Evolutionary conservation across 2,329 filamentous ascomycete genomes (phyloP), one percentile per base, ranked within the genome.

Genomic region (Akanthomyces lecanii): DNA sequence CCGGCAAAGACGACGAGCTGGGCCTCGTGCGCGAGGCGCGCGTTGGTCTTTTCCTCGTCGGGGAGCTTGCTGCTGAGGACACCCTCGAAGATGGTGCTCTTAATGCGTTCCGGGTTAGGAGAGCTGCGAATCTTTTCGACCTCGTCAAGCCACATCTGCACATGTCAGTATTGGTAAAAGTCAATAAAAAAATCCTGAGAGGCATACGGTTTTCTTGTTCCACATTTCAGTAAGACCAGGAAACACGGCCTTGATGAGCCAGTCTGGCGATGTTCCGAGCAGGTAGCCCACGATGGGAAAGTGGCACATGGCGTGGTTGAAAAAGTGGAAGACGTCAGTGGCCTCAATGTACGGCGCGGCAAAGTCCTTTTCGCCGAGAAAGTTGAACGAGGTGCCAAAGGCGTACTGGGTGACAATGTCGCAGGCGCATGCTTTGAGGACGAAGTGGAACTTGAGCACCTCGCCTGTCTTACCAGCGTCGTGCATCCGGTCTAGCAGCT

Each of bases 81-180:
- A 28, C 51, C 60, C 21, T 62, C 51, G 36, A 62, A 62, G 23
- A 62, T 62, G 52, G 60, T 62, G 60, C 42, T 47, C 54, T 56
- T 56, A 40, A 56, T 56, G 52, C 47, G 51, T 5, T 62, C 60
- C 0, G 51, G 51, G 10, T 62, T 50, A 25, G 42, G 51, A 33
- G 51, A 62, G 60, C 40, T 50, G 51, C 60, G 40, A n/a, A 62
- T 62, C 42, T 62, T 62, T 47, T 57, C 30, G 42, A 62, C 60
- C 28, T 57, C 54, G 40, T 56, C 54, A 18, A 45, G 40, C 54
- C 54, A 56, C 54, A 56, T 56, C 54, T 56, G n/a, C 5, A 7
- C 1, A 11, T 53, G 38, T 16, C 38, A 40, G 38, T 16, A 16
- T 7, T 16, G 14, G 14, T 16, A 40, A 40, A 16, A 16, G 3